Evolutionary conservation across 2,329 filamentous ascomycete species (phyloP), one percentile per base, ranked within the genome.

Genomic region (Aspergillus ruber): DNA sequence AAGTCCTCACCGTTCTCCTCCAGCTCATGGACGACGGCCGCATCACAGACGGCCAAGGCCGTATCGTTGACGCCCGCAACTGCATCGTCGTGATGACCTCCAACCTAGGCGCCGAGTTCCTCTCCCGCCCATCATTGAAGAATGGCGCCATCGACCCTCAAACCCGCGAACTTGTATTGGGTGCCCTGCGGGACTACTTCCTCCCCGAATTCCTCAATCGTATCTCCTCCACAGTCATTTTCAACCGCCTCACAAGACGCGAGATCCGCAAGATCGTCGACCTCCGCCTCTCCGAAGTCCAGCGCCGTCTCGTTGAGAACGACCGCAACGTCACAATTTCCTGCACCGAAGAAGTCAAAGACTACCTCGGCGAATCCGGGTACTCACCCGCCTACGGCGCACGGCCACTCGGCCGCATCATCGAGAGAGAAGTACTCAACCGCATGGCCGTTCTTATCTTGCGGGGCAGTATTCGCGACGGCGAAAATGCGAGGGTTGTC

Each of bases 81-180:
- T 97, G 91, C 67, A 97, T 98, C 58, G 91, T 98, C 39, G 93
- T 98, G 71, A 95, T 98, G 90, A 98, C 93, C 0, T 96, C 90
- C 62, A 98, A 98, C 74, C 71, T 98, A 52, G 93, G 93, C 56
- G 93, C 93, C 27, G 93, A 97, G 68, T 95, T 85, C 68, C 85
- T 98, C n/a, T 75, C 87, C 35, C 85, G 90, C 18, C 85, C 87
- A 13, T 83, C 84, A 47, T 81, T 80, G 44, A 82, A 84, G 45
- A 88, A 94, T 59, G 91, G 91, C 60, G 84, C 77, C 63, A 93
- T 98, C 56, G 93, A 98, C 59, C 78, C 83, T 0, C 84, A 86
- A 1, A 96, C 90, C 1, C 81, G 81, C 52, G 90, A 96, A 65
- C 77, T 97, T 53, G 91, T 98, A 62, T 94, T 93, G 85, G 85